phyloP scores from a whole-genome alignment of 345 rosid genomes.

The Gossypium australe region DNA sequence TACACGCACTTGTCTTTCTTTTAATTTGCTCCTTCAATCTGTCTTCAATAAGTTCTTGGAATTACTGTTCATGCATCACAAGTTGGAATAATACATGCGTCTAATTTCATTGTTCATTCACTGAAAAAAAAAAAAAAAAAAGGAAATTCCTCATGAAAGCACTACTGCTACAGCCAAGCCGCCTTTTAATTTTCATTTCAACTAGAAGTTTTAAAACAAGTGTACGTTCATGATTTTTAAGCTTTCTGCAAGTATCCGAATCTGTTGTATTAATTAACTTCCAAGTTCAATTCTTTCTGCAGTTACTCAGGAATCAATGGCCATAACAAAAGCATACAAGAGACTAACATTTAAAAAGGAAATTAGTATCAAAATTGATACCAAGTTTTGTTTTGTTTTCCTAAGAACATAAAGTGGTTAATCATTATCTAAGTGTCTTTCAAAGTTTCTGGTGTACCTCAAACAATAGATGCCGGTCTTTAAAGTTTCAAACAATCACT shows the following conservation, averaged over 20 bases:
- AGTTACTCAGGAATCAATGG: conserved; percentile 4
- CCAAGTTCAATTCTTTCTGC: neutral
- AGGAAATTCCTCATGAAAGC: neutral
- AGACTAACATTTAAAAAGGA: neutral
- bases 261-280: neutral
- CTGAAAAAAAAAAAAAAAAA: neutral
- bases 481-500: conserved; percentile 5
- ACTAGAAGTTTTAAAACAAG: neutral
- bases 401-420: neutral
- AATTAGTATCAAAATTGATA: neutral
- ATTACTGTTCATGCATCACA: conserved; percentile 24
- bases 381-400: neutral
- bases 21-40: conserved; percentile 8
- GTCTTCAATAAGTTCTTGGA: neutral
- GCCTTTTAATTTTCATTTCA: neutral
- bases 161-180: neutral
- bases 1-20: conserved; percentile 10
- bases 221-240: neutral
- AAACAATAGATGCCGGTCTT: neutral
- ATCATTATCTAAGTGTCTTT: neutral
- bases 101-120: neutral
- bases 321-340: neutral
- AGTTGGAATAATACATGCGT: neutral
- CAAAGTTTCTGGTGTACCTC: conserved; percentile 2
- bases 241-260: neutral